Conservation (phyloP, 129 eudicot species). For the Saposhnikovia divaricata region DNA sequence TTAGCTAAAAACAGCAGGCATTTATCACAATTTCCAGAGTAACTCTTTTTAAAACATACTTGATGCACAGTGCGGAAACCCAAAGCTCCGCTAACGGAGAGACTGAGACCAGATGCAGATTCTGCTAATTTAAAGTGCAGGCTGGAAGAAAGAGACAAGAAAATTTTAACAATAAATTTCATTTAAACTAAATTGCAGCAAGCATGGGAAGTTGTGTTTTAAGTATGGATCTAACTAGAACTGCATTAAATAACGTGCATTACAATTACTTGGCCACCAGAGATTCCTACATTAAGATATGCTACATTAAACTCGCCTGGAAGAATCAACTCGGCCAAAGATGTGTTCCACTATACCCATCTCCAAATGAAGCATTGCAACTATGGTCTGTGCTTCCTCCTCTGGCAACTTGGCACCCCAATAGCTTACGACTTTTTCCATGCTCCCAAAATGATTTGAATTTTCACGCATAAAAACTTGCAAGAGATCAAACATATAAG, state of each 20-base stretch:
- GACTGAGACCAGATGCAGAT: slow-evolving; percentile 36
- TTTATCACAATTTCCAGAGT: background rate
- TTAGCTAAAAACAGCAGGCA: background rate
- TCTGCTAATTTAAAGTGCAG: slow-evolving; percentile 51
- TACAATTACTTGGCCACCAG: background rate
- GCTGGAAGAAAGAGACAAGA: slow-evolving; percentile 19
- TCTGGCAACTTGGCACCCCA: slow-evolving; percentile 40
- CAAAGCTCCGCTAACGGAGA: slow-evolving; percentile 70
- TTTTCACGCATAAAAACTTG: slow-evolving; percentile 49
- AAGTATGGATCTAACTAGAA: background rate
- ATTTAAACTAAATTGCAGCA: background rate
- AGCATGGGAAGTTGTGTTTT: background rate
- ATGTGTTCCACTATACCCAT: slow-evolving; percentile 60
- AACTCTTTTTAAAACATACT: slow-evolving; percentile 22
- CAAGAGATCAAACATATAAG: slow-evolving; percentile 52
- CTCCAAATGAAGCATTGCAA: slow-evolving; percentile 62
- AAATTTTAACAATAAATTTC: background rate
- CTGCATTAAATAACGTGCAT: background rate
- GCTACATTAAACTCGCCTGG: slow-evolving; percentile 28
- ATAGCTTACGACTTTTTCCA: slow-evolving; percentile 41
- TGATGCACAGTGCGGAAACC: slow-evolving; percentile 84
- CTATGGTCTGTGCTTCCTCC: slow-evolving; percentile 45
- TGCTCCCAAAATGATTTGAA: slow-evolving; percentile 39
- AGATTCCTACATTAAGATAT: background rate
- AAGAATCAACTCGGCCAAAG: slow-evolving; percentile 70